Base-by-base conservation (phyloP, 257 asterid genomes). In the Scutellaria galericulata region DNA sequence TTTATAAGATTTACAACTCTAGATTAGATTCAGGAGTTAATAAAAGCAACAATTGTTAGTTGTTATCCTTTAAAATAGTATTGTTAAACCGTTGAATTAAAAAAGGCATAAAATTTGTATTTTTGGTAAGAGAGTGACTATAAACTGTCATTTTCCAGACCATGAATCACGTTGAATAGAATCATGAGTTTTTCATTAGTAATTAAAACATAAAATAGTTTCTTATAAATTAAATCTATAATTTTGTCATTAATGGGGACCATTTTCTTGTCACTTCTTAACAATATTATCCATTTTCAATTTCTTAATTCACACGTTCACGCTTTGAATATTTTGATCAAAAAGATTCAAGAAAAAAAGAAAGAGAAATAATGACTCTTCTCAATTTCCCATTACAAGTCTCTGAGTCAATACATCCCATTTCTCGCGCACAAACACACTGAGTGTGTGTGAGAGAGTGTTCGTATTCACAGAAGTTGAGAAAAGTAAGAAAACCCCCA, bases 391-490 rank as follows among this genome's bases (percentile, higher is more conserved):
- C 37, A 31, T 31, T 55, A 40, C 46, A 48, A 56, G 59, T 22
- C 71, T 46, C 64, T 11, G 48, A 22, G 58, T 41, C 64, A 45
- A 45, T 27, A 9, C 72, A n/a, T 7, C 60, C 39, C 39, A 53
- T 50, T 52, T 27, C 45, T 46, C 77, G 39, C 74, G 81, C 60
- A 22, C 52, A 41, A 13, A 5, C 27, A 10, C n/a, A 42, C 73
- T 66, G 58, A 1, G 59, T 47, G 53, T 35, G 67, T 56, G 59
- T 12, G 70, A 20, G 54, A 73, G 50, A 22, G 41, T 6, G 51
- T 67, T 61, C n/a, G 9, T 54, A 8, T 73, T 52, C 57, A 66
- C 48, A 10, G 54, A 35, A 77, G 78, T 24, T 61, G 5, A 24
- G 12, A 69, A 60, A 50, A 80, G 22, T 13, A 14, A 63, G 57